Percentiles rank a stretch among this genome's conserved stretches.
Conservation (phyloP, 768 basidiomycete species). For the Pisolithus sp. region DNA sequence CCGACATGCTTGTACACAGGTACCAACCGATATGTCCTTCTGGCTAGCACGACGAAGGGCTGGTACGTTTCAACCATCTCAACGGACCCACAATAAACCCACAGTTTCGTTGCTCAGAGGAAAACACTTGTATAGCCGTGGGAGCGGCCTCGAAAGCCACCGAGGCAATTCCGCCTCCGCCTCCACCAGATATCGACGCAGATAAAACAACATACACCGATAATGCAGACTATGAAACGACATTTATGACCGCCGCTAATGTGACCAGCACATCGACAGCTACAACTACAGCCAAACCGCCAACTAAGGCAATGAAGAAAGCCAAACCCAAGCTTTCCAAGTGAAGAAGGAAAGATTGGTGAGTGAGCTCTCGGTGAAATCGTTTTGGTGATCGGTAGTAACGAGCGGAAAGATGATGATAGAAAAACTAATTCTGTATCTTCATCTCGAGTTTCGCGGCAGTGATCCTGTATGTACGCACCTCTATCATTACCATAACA, state of each 20-base stretch:
- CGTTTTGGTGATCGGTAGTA: neutral
- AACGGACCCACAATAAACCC: neutral
- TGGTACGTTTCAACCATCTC: constrained; percentile 32
- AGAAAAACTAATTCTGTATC: constrained; percentile 64
- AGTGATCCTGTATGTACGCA: constrained; percentile 68
- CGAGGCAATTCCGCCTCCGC: no score
- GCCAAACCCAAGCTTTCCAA: constrained; percentile 63
- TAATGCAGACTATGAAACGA: constrained; percentile 30
- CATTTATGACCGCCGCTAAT: constrained; percentile 21
- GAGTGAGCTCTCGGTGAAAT: constrained; percentile 12
- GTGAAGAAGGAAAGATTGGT: constrained; percentile 82
- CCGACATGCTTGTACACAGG: constrained; percentile 30
- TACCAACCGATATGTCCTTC: constrained; percentile 57
- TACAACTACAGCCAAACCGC: constrained; percentile 29
- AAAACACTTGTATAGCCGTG: no score
- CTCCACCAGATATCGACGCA: constrained; percentile 19
- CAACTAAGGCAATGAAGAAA: constrained; percentile 47
- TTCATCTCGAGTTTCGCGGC: constrained; percentile 89
- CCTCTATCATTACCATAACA: neutral
- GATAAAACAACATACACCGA: constrained; percentile 28
- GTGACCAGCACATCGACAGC: constrained; percentile 20
- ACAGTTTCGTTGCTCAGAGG: no score
- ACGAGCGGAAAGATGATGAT: constrained; percentile 40
- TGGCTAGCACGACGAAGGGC: constrained; percentile 52
- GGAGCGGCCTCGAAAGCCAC: no score